phyloP scores from a whole-genome alignment of 2,329 filamentous ascomycete species.

The Tolypocladium ovalisporum region DNA sequence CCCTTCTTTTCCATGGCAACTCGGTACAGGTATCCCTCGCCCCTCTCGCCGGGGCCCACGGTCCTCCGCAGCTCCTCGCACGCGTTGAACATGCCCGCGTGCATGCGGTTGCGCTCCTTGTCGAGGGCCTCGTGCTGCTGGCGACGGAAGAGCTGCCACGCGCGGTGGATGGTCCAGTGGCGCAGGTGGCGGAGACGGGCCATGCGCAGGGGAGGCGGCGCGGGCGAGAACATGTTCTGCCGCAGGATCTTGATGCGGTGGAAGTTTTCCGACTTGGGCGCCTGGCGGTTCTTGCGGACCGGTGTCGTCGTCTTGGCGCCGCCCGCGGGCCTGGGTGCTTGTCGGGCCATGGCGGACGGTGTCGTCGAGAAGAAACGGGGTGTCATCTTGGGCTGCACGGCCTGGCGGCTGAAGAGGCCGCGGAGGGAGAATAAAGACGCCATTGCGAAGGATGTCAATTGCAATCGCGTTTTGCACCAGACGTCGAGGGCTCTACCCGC shows the following conservation, averaged over 20 bases:
- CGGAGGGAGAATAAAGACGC: constrained; percentile 16
- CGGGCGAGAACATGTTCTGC: constrained; percentile 37
- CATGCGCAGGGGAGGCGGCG: constrained; percentile 68
- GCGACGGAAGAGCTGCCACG: constrained; percentile 73
- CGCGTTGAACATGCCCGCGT: constrained; percentile 72
- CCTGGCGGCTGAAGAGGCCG: constrained; percentile 17
- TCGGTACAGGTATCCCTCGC: constrained; percentile 67
- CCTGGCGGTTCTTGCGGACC: constrained; percentile 15
- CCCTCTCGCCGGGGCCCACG: constrained; percentile 42
- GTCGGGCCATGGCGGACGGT: constrained; percentile 17
- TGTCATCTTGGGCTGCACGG: constrained; percentile 3
- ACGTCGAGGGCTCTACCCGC: background rate
- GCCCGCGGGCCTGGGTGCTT: constrained; percentile 13
- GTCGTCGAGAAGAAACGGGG: constrained; percentile 22
- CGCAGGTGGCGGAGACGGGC: constrained; percentile 77
- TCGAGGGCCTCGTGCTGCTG: constrained; percentile 54
- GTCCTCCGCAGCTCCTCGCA: constrained; percentile 70
- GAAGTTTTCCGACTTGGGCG: constrained; percentile 25
- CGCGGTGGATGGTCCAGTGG: constrained; percentile 98
- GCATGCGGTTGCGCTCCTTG: constrained; percentile 64
- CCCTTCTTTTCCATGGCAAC: constrained; percentile 88
- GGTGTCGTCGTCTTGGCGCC: constrained; percentile 14
- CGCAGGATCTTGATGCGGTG: constrained; percentile 33
- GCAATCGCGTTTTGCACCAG: background rate
- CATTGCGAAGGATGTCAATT: constrained; percentile 9